Evolutionary conservation across 768 basidiomycete genomes (phyloP).

Genomic region (Calocera cornea): DNA sequence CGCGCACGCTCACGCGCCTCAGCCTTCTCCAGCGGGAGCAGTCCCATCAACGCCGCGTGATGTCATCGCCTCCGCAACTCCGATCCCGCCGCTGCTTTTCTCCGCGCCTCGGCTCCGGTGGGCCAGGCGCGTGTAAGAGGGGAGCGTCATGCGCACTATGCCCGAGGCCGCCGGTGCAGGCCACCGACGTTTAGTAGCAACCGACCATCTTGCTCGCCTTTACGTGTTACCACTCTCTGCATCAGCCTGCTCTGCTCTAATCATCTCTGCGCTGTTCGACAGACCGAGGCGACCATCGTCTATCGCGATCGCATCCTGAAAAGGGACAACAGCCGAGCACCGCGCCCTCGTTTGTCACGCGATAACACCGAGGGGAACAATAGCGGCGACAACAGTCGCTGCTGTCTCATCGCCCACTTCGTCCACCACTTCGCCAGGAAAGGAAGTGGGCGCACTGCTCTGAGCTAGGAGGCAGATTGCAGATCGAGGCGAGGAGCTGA

Average conservation of each 20-base stretch:
- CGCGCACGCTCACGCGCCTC: background rate
- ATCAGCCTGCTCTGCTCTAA: no score
- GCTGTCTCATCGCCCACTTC: background rate
- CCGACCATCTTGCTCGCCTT: no score
- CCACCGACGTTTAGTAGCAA: no score
- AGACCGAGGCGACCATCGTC: background rate
- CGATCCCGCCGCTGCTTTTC: no score
- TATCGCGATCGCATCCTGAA: background rate
- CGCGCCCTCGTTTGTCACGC: background rate
- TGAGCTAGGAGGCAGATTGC: background rate
- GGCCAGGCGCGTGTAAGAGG: background rate
- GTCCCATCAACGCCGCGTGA: background rate
- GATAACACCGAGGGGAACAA: background rate
- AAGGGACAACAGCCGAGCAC: background rate
- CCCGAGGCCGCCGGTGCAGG: no score
- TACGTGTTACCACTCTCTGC: no score
- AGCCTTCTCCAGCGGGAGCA: background rate
- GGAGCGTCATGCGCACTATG: background rate
- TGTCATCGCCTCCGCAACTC: background rate
- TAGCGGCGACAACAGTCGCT: background rate
- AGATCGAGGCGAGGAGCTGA: background rate
- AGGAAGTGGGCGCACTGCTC: background rate
- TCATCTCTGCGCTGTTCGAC: background rate
- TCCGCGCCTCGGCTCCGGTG: background rate
- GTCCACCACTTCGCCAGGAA: background rate